Evolutionary conservation across 1,139 yeast genomes (phyloP).

Genomic region (Blastobotrys buckinghamii): DNA sequence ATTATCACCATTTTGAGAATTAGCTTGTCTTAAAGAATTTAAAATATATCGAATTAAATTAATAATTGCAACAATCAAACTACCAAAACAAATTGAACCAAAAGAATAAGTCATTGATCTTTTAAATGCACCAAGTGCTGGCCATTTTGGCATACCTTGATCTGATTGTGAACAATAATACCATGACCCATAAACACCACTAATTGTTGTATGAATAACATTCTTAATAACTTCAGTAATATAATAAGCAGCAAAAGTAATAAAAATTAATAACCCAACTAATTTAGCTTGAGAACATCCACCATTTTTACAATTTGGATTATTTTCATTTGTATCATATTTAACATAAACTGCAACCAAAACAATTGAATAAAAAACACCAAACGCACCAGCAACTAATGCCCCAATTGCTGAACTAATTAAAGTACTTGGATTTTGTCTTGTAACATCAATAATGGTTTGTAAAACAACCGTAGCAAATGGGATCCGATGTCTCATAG

Average conservation of each 20-base stretch:
- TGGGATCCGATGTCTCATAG: slow-evolving; percentile 61
- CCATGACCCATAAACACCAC: slow-evolving; percentile 91
- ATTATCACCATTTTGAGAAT: slow-evolving; percentile 42
- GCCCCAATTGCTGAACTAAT: slow-evolving; percentile 61
- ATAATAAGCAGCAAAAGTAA: slow-evolving; percentile 81
- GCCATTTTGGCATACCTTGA: slow-evolving; percentile 74
- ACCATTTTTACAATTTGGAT: slow-evolving; percentile 57
- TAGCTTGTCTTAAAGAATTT: slow-evolving; percentile 41
- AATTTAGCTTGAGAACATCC: slow-evolving; percentile 60
- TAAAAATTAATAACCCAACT: slow-evolving; percentile 59
- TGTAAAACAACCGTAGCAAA: slow-evolving; percentile 69
- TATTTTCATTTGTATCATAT: slow-evolving; percentile 47
- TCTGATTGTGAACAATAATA: slow-evolving; percentile 72
- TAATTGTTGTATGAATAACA: slow-evolving; percentile 75
- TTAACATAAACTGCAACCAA: slow-evolving; percentile 74
- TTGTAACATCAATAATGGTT: slow-evolving; percentile 71
- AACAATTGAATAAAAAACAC: slow-evolving; percentile 58
- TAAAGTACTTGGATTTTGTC: slow-evolving; percentile 62
- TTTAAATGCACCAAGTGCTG: slow-evolving; percentile 76
- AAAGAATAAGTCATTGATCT: slow-evolving; percentile 82
- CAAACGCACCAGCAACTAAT: slow-evolving; percentile 56
- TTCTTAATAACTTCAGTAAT: slow-evolving; percentile 81
- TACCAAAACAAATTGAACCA: slow-evolving; percentile 88
- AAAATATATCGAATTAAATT: slow-evolving; percentile 55
- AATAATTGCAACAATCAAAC: slow-evolving; percentile 70